Percentiles rank a stretch among this genome's conserved stretches.
These are phyloP conservation scores for Thuidium tamariscinum DNA, from an alignment of 225 moss, liverwort and hornwort species.

Conservation along the genomic window DNA sequence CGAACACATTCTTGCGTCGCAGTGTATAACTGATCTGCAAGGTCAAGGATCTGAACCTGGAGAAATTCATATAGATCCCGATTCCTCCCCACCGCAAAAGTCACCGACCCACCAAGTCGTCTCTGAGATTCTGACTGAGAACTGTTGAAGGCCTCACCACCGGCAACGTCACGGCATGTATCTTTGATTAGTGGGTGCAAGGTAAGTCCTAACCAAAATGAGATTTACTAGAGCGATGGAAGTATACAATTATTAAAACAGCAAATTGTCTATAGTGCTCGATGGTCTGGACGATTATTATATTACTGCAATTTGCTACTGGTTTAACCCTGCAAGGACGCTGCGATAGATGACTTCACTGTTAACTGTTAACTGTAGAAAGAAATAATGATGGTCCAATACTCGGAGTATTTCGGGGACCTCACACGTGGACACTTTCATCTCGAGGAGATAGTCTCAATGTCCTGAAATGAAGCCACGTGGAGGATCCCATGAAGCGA, in stretches of 20 bases:
- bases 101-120: neutral
- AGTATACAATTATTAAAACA: neutral
- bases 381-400: neutral
- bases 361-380: neutral
- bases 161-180: too few species aligned
- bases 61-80: constrained; percentile 1
- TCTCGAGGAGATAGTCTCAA: neutral
- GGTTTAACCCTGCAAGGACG: neutral
- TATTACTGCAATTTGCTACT: neutral
- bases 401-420: neutral
- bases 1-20: neutral
- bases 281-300: neutral
- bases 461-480: neutral
- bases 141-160: neutral
- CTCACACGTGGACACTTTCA: neutral
- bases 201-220: neutral
- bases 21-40: neutral
- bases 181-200: neutral
- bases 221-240: neutral
- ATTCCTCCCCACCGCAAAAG: neutral
- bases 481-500: neutral
- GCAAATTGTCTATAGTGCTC: neutral
- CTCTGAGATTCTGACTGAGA: neutral
- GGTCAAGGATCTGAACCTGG: constrained; percentile 25
- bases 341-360: neutral